phyloP scores from a whole-genome alignment of 768 basidiomycete genomes.

The Lactifluus echinatus region DNA sequence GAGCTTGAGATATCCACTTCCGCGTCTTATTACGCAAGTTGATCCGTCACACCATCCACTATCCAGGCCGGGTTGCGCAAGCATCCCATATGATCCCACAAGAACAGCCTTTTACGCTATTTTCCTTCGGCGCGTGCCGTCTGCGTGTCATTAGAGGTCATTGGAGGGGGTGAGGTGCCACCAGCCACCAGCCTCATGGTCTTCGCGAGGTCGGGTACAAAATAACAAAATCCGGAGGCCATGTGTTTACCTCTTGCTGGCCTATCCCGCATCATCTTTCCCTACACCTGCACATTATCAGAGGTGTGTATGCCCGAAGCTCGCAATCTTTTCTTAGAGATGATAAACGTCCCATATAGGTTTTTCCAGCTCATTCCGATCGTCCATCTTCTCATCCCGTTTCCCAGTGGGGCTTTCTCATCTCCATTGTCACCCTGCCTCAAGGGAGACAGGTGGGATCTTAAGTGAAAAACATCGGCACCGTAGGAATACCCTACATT shows the following conservation, averaged over 20 bases:
- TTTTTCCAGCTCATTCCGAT: slow-evolving; percentile 13
- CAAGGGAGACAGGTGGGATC: slow-evolving; percentile 17
- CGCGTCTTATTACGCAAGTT: not conserved
- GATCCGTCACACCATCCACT: not conserved
- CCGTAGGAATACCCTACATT: slow-evolving; percentile 7
- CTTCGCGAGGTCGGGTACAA: slow-evolving; percentile 17
- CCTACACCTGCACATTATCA: slow-evolving; percentile 10
- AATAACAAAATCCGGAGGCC: slow-evolving; percentile 10
- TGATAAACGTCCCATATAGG: not conserved
- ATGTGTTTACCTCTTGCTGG: slow-evolving; percentile 15
- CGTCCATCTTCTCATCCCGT: slow-evolving; percentile 2
- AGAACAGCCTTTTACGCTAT: slow-evolving; percentile 17
- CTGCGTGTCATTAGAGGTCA: slow-evolving; percentile 18
- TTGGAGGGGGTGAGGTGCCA: slow-evolving; percentile 7
- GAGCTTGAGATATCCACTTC: not conserved
- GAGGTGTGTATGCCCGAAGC: slow-evolving; percentile 8
- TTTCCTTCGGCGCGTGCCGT: slow-evolving; percentile 8
- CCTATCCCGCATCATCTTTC: slow-evolving; percentile 14
- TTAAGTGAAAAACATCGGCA: slow-evolving; percentile 12
- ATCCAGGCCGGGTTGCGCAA: not conserved
- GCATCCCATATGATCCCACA: not conserved
- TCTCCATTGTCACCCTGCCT: slow-evolving; percentile 15
- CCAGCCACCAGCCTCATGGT: slow-evolving; percentile 15
- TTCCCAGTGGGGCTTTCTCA: slow-evolving; percentile 5
- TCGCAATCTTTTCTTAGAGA: slow-evolving; percentile 10